Evolutionary conservation across 257 asterid genomes (phyloP).

Genomic region (Gentiana macrophylla): DNA sequence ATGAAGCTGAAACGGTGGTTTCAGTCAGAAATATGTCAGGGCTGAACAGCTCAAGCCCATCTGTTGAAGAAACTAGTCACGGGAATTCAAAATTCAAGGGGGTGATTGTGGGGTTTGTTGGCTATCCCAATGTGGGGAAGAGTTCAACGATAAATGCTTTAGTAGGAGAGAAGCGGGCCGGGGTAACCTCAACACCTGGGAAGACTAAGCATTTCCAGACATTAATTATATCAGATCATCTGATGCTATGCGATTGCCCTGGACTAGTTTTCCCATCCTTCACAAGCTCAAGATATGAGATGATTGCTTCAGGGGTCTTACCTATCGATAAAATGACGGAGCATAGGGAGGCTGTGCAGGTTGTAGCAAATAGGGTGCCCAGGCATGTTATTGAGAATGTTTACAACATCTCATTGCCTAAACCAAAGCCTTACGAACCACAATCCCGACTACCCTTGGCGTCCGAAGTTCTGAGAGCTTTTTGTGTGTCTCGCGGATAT

Average conservation of each 20-base stretch:
- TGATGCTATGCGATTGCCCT: constrained; percentile 95
- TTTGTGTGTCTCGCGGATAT: constrained; percentile 88
- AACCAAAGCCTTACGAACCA: constrained; percentile 73
- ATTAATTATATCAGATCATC: constrained; percentile 74
- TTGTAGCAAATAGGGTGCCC: constrained; percentile 77
- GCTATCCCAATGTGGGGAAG: constrained; percentile 98
- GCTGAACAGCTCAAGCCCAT: constrained; percentile 9
- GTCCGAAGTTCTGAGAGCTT: constrained; percentile 62
- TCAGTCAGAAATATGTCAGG: constrained; percentile 33
- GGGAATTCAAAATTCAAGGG: constrained; percentile 16
- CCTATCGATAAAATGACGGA: constrained; percentile 92
- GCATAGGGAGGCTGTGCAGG: constrained; percentile 85
- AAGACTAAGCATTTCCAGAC: constrained; percentile 98
- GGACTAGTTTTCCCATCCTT: constrained; percentile 96
- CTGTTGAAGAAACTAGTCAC: constrained; percentile 16
- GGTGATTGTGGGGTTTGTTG: constrained; percentile 89
- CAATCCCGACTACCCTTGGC: constrained; percentile 71
- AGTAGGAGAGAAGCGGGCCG: constrained; percentile 87
- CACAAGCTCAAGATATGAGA: constrained; percentile 92
- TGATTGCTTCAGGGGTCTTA: constrained; percentile 96
- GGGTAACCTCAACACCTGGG: constrained; percentile 99
- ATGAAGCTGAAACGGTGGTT: constrained; percentile 84
- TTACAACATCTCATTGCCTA: constrained; percentile 70
- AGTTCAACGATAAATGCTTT: constrained; percentile 96
- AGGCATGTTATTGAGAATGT: constrained; percentile 53